Conservation (phyloP, 2,329 filamentous ascomycete genomes). For the Fusarium anthophilum region DNA sequence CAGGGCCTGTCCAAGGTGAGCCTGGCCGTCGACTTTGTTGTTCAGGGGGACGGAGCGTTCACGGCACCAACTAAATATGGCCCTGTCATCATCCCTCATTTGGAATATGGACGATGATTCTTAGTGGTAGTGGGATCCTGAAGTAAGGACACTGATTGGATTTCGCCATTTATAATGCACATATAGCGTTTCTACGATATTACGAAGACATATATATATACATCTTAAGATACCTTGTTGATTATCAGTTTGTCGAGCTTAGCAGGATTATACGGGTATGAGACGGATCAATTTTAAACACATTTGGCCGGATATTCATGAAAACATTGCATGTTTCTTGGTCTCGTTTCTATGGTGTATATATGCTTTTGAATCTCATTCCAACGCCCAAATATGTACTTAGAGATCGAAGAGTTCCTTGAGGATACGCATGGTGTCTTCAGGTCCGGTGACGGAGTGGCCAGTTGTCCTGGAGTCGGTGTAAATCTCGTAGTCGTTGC, state of each 20-base stretch:
- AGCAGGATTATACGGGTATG: neutral
- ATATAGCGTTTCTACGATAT: slow-evolving; percentile 34
- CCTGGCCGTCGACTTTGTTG: slow-evolving; percentile 94
- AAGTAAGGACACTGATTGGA: neutral
- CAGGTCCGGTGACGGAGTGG: slow-evolving; percentile 82
- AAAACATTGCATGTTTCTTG: slow-evolving; percentile 20
- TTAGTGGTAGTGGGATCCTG: neutral
- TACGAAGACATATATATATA: slow-evolving; percentile 31
- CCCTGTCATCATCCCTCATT: slow-evolving; percentile 90
- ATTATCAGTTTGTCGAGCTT: slow-evolving; percentile 1
- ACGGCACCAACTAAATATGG: slow-evolving; percentile 92
- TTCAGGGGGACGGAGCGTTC: slow-evolving; percentile 88
- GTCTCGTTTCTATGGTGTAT: slow-evolving; percentile 28
- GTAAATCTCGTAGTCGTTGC: slow-evolving; percentile 97
- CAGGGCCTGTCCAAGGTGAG: slow-evolving; percentile 74
- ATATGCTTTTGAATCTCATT: slow-evolving; percentile 20
- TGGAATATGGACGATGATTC: slow-evolving; percentile 72
- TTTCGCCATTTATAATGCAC: slow-evolving; percentile 14
- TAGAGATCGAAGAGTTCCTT: slow-evolving; percentile 82
- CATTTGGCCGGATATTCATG: neutral
- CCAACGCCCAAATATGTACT: slow-evolving; percentile 12
- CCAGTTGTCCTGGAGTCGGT: slow-evolving; percentile 82
- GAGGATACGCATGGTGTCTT: slow-evolving; percentile 82
- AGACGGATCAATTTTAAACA: neutral
- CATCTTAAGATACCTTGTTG: slow-evolving; percentile 38